Conservation (phyloP, 495 filamentous ascomycete genomes). For the Pseudoneurospora amorphoporcata region DNA sequence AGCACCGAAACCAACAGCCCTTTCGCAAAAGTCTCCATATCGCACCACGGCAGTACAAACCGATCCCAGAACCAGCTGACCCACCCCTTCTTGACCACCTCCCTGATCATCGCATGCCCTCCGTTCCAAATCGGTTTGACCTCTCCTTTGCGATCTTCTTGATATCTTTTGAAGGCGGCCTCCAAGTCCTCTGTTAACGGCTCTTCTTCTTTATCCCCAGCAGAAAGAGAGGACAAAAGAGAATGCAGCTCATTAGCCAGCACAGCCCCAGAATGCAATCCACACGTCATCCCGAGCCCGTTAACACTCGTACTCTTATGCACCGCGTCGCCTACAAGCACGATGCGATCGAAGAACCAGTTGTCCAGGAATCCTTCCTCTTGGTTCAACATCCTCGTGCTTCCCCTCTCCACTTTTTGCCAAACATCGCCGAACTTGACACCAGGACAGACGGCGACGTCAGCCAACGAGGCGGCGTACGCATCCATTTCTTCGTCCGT, state of each 20-base stretch:
- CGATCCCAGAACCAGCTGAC: neutral
- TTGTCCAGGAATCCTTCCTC: constrained; percentile 31
- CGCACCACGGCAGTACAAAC: neutral
- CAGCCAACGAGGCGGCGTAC: neutral
- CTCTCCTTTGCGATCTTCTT: neutral
- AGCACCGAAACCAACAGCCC: neutral
- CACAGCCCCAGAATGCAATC: neutral
- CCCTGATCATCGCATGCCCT: neutral
- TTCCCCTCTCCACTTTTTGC: neutral
- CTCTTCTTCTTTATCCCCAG: neutral
- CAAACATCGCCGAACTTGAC: neutral
- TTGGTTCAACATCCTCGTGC: constrained; percentile 16
- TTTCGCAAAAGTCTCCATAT: neutral
- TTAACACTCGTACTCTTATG: constrained; percentile 21
- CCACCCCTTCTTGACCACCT: neutral
- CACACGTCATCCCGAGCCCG: neutral
- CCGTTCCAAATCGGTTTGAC: neutral
- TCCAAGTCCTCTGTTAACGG: neutral
- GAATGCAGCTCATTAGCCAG: neutral
- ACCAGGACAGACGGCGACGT: neutral
- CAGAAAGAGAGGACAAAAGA: neutral
- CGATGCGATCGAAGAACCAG: constrained; percentile 31
- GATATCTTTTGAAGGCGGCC: neutral
- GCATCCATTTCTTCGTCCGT: neutral
- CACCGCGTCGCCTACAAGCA: constrained; percentile 33